Evolutionary conservation across 768 basidiomycete genomes (phyloP).

Genomic region (Termitomyces sp.): DNA sequence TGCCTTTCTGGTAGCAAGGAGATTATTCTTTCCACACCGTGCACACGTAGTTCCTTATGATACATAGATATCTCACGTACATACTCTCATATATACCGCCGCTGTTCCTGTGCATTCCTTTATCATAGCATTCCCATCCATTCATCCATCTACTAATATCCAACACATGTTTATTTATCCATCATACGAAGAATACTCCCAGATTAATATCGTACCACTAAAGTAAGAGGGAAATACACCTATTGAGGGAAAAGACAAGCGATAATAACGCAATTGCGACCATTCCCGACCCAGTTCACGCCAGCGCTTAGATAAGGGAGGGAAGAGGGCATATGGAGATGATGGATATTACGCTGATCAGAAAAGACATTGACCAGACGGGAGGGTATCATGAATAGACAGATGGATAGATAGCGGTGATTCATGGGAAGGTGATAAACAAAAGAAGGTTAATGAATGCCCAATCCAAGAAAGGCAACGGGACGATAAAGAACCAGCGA

Average conservation of each 20-base stretch:
- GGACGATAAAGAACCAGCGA: slow-evolving; percentile 2
- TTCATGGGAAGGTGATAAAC: background rate
- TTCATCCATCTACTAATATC: background rate
- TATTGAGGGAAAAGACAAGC: background rate
- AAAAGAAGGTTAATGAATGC: background rate
- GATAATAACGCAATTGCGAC: background rate
- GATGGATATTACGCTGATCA: slow-evolving; percentile 4
- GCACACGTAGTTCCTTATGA: background rate
- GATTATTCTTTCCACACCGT: background rate
- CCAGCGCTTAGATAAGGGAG: slow-evolving; percentile 1
- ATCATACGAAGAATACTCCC: background rate
- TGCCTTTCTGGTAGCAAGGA: background rate
- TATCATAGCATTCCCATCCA: background rate
- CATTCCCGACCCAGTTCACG: background rate
- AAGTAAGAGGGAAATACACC: background rate
- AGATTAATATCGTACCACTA: background rate
- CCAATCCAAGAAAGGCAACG: background rate
- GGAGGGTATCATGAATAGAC: slow-evolving; percentile 2
- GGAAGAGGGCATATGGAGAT: background rate
- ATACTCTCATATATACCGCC: background rate
- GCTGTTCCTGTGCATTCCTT: background rate
- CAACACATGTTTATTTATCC: background rate
- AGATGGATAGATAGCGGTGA: background rate
- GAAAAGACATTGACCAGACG: background rate
- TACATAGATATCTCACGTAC: background rate